phyloP scores from a whole-genome alignment of 352 stramenopile species.

The Globisporangium ultimum region DNA sequence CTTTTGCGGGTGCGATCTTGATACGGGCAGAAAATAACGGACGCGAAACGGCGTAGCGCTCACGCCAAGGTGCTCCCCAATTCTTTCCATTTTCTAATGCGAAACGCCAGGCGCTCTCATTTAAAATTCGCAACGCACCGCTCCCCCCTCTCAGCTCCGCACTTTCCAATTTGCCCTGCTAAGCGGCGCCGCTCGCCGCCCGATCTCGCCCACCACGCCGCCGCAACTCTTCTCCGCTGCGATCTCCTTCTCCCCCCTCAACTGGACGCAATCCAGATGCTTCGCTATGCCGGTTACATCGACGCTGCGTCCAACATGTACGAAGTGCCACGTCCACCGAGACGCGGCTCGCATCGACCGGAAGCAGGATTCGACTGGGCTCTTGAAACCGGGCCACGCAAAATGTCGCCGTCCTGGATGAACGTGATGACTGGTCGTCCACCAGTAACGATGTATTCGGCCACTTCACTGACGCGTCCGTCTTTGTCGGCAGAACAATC shows the following conservation, averaged over 20 bases:
- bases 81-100: neutral
- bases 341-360: constrained; percentile 26
- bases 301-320: constrained; percentile 23
- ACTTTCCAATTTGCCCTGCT: neutral
- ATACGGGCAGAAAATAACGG: neutral
- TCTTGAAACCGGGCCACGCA: neutral
- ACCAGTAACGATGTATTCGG: neutral
- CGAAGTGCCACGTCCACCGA: constrained; percentile 23
- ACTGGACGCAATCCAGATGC: constrained; percentile 4
- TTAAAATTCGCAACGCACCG: neutral
- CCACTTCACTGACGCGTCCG: neutral
- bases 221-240: neutral
- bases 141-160: neutral
- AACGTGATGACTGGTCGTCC: neutral
- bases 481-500: neutral
- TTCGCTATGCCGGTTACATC: constrained; percentile 11
- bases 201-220: constrained; percentile 3
- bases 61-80: neutral
- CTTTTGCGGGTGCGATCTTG: neutral
- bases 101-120: neutral
- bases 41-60: neutral
- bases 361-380: neutral
- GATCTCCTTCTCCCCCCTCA: neutral
- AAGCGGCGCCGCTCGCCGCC: neutral
- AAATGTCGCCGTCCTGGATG: neutral